Percentiles rank a stretch among this genome's conserved stretches.
phyloP scores from a whole-genome alignment of 2,329 filamentous ascomycete genomes.

The Fusarium chlamydosporum region DNA sequence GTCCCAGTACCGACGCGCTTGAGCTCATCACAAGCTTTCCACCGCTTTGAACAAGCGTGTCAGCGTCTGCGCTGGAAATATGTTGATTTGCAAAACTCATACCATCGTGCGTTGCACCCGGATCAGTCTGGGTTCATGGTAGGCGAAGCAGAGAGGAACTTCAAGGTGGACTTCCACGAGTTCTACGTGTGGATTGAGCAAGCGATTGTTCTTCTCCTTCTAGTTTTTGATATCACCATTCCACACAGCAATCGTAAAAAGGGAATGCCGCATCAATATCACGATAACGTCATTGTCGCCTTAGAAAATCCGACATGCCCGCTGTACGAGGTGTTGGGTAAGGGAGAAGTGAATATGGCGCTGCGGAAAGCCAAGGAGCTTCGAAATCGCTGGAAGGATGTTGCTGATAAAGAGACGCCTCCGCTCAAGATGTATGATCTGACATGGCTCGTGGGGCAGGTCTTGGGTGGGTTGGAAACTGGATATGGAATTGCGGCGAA shows the following conservation, averaged over 20 bases:
- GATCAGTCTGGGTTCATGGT: conserved; percentile 54
- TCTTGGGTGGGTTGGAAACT: conserved; percentile 71
- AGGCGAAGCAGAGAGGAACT: conserved; percentile 73
- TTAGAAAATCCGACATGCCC: conserved; percentile 71
- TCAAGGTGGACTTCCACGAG: conserved; percentile 84
- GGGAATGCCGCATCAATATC: conserved; percentile 67
- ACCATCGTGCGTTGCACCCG: conserved; percentile 64
- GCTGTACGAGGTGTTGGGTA: conserved; percentile 68
- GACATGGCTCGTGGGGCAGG: conserved; percentile 68
- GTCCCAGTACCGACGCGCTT: conserved; percentile 40
- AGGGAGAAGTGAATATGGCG: conserved; percentile 68
- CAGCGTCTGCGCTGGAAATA: conserved; percentile 74
- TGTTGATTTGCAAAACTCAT: conserved; percentile 70
- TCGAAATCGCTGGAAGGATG: conserved; percentile 80
- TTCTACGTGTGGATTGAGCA: conserved; percentile 81
- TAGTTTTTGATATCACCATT: conserved; percentile 72
- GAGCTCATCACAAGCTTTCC: conserved; percentile 61
- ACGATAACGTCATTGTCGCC: conserved; percentile 76
- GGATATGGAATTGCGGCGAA: conserved; percentile 67
- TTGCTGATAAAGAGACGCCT: conserved; percentile 62
- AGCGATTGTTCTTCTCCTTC: conserved; percentile 76
- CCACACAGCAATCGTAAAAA: conserved; percentile 46
- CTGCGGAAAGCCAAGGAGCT: conserved; percentile 77
- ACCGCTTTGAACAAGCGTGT: conserved; percentile 72
- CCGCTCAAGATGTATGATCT: conserved; percentile 73